Evolutionary conservation across 306 rosid genomes (phyloP), one percentile per base, ranked within the genome.

Genomic region (Vigna nakashimae): DNA sequence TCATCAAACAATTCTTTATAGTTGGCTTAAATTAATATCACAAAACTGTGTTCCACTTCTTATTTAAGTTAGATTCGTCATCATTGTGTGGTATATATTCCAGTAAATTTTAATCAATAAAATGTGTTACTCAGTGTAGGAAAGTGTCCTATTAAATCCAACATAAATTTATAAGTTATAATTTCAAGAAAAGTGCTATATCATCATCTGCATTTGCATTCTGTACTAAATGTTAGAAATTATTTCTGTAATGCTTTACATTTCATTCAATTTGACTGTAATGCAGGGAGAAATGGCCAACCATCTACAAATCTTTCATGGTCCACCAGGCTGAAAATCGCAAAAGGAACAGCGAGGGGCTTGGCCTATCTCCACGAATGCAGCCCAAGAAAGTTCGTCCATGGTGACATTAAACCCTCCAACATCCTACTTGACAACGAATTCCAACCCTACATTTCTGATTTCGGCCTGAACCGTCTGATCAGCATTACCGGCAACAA

Each of bases 371-470:
- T 96, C 55, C 99, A 96, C 79, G 99, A 96, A 65, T 92, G 96
- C 87, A 96, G 98, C 64, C 98, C 99, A 26, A 89, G 97, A 67
- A 96, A 96, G 69, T 96, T 90, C 32, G 96, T 96, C 74, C 99
- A 96, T 16, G 99, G 96, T 6, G 97, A 96, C 84, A 73, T 96
- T 81, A 96, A 96, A 74, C 98, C 98, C 28, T 87, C 99, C 63
- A 96, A 96, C 83, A 96, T 96, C 59, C 96, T 96, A 22, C 81
- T 96, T 2, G 98, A 96, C 90, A 84, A 85, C 24, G 93, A 92
- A 16, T 86, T 87, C 53, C 91, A 86, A 3, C 90, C 99, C 48
- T 84, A 86, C 79, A 79, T 96, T 40, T 93, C 99, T 0, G 99
- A 96, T 71, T 92, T 96, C 2, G 99, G 99, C 69, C 92, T 96